phyloP scores from a whole-genome alignment of 163 green algal species.

The Scenedesmus sp. region DNA sequence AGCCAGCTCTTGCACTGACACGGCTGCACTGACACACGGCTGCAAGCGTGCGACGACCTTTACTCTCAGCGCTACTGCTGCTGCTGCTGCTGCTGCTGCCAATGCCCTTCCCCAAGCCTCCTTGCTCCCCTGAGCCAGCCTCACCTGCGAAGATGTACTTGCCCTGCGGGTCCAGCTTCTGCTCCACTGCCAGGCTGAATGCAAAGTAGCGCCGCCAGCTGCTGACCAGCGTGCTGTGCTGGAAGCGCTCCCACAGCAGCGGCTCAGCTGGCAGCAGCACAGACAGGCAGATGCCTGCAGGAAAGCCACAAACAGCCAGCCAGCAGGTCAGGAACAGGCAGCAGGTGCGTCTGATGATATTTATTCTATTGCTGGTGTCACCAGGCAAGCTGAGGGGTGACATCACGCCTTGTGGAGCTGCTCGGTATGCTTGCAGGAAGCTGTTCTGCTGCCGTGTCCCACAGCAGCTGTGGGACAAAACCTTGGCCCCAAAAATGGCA shows the following conservation, averaged over 20 bases:
- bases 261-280: constrained; percentile 48
- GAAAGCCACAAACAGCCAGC: neutral
- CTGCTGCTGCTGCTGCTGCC: too few relatives aligned
- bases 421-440: neutral
- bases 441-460: neutral
- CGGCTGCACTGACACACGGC: too few relatives aligned
- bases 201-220: constrained; percentile 44
- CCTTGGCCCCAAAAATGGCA: too few relatives aligned
- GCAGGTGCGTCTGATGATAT: neutral
- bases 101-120: neutral
- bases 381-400: neutral
- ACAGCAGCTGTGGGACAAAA: too few relatives aligned
- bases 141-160: constrained; percentile 50
- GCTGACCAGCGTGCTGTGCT: constrained; percentile 41
- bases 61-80: too few relatives aligned
- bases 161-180: constrained; percentile 23
- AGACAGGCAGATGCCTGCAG: constrained; percentile 31
- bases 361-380: neutral
- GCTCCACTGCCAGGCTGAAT: constrained; percentile 38
- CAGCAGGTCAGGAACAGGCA: neutral
- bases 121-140: neutral
- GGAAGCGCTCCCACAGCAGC: constrained; percentile 48
- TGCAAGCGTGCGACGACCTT: too few relatives aligned
- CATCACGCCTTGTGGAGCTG: neutral
- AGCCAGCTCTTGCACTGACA: too few relatives aligned